A percentile compares a stretch with the other conserved stretches of the same genome.
phyloP scores from a whole-genome alignment of 106 monocot genomes.

The Iris macrosiphon region DNA sequence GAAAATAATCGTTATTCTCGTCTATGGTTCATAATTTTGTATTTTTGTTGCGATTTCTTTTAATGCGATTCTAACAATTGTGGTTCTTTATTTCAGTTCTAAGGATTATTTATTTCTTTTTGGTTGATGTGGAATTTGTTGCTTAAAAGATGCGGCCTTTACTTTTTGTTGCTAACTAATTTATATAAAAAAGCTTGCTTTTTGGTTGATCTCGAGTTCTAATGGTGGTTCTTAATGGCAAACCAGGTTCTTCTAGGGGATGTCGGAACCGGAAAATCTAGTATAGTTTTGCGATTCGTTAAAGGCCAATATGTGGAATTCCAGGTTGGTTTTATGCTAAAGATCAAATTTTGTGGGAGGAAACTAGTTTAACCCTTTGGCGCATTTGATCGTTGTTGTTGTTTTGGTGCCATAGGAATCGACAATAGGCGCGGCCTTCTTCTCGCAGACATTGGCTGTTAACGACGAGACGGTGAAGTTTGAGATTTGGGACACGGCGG shows the following conservation, averaged over 20 bases:
- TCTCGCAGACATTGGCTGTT: conserved; percentile 58
- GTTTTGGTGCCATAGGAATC: conserved; percentile 56
- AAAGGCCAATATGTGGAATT: conserved; percentile 94
- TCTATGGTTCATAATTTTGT: too few species aligned
- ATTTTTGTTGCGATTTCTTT: too few species aligned
- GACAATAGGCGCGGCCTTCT: conserved; percentile 93
- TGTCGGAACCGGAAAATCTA: conserved; percentile 84
- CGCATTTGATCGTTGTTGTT: neutral
- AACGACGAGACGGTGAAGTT: conserved; percentile 83
- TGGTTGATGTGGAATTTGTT: too few species aligned
- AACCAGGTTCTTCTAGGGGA: conserved; percentile 90
- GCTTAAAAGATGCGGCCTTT: too few species aligned
- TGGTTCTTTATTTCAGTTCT: too few species aligned
- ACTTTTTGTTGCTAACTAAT: too few species aligned
- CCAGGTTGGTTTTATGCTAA: conserved; percentile 38
- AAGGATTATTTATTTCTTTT: too few species aligned
- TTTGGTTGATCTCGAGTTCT: too few species aligned
- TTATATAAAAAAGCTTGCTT: too few species aligned
- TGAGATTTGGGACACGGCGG: conserved; percentile 98
- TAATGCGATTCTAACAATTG: too few species aligned
- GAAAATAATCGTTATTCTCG: too few species aligned
- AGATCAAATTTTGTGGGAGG: conserved; percentile 1
- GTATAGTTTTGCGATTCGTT: conserved; percentile 86
- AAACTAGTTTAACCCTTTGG: neutral
- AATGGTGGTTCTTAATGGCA: too few species aligned